Conservation (phyloP, 257 asterid species). For the Vinca minor region DNA sequence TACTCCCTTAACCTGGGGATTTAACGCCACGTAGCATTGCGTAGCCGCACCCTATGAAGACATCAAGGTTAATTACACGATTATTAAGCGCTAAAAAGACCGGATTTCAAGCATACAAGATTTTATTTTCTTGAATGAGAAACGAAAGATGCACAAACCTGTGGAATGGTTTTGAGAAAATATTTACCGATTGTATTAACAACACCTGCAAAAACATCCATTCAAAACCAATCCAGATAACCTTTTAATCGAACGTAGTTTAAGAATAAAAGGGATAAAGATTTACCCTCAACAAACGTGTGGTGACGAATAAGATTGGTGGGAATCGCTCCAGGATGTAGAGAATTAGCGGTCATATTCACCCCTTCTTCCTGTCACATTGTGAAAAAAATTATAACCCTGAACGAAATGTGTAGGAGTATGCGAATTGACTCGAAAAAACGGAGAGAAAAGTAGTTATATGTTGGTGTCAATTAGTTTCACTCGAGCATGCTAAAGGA, state of each 20-base stretch:
- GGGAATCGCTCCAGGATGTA: conserved; percentile 76
- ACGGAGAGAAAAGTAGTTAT: not conserved
- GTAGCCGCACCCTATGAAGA: conserved; percentile 48
- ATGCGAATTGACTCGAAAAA: not conserved
- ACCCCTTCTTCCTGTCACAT: conserved; percentile 66
- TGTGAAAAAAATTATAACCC: not conserved
- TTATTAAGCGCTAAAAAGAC: too few species aligned
- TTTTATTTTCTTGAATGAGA: not conserved
- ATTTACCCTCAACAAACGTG: conserved; percentile 38
- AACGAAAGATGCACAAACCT: conserved; percentile 33
- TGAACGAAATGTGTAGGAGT: not conserved
- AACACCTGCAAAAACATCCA: conserved; percentile 31
- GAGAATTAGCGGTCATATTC: conserved; percentile 64
- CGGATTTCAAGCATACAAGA: not conserved
- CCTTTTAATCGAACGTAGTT: not conserved
- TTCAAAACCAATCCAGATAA: not conserved
- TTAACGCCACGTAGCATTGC: conserved; percentile 47
- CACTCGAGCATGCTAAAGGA: not conserved
- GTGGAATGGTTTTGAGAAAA: conserved; percentile 51
- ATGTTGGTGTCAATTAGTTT: not conserved
- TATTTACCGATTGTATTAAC: conserved; percentile 46
- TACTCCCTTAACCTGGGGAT: conserved; percentile 30
- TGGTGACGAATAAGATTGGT: conserved; percentile 62
- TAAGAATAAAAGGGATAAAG: conserved; percentile 5
- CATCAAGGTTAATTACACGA: not conserved